phyloP scores from a whole-genome alignment of 257 asterid species.

The Cinchona pubescens region DNA sequence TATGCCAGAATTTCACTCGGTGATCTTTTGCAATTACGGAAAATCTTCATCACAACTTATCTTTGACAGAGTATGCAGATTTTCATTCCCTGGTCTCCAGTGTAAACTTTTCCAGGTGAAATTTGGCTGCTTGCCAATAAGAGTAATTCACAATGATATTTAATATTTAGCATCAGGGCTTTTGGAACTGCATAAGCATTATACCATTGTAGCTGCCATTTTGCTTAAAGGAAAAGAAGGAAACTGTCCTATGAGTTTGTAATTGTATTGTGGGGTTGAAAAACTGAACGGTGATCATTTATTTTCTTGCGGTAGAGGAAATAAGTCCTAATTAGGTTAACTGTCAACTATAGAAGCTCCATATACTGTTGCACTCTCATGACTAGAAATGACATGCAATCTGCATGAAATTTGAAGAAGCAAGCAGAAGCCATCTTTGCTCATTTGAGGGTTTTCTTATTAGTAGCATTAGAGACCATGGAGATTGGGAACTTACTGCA shows the following conservation, averaged over 20 bases:
- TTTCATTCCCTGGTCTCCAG: background rate
- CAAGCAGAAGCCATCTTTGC: background rate
- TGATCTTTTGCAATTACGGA: background rate
- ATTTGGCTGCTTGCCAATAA: background rate
- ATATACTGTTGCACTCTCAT: background rate
- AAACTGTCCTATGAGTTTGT: too few species aligned
- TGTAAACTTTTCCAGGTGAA: background rate
- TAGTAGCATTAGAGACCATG: background rate
- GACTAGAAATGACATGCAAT: too few species aligned
- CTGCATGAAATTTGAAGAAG: background rate
- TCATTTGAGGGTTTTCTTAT: background rate
- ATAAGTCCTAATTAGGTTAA: background rate
- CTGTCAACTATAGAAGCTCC: background rate
- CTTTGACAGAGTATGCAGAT: background rate
- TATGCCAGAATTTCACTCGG: background rate
- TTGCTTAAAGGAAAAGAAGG: too few species aligned
- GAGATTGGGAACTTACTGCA: background rate
- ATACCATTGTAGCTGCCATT: background rate
- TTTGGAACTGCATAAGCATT: background rate
- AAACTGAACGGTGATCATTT: background rate
- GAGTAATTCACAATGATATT: too few species aligned
- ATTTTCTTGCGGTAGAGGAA: background rate
- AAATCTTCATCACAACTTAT: background rate
- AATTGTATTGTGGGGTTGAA: background rate
- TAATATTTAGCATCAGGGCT: background rate